Evolutionary conservation across 2,329 filamentous ascomycete species (phyloP), one percentile per base, ranked within the genome.

Genomic region (Hymenoscyphus fraxineus): DNA sequence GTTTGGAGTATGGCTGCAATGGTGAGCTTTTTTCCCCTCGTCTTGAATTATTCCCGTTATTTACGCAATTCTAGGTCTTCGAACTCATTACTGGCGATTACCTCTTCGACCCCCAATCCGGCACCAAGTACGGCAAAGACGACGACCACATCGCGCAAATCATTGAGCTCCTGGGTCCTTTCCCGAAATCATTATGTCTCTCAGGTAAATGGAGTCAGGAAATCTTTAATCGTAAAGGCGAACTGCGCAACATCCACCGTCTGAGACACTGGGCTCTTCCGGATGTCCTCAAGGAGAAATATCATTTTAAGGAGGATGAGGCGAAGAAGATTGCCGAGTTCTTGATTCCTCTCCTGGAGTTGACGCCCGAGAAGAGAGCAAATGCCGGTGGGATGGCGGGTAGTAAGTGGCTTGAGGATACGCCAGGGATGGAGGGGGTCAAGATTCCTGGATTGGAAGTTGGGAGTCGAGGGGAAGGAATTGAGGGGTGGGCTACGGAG

Each of bases 1-100:
- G 91, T 98, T 7, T 99, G 95, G 95, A 98, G 94, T 79, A 99
- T 99, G 95, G 93, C 95, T 65, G 91, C 91, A 71, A 99, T 99
- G 95, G 95, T 98, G 83, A 73, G 87, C 75, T 59, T 19, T 15
- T n/a, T n/a, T 44, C n/a, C 16, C n/a, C 19, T 12, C n/a, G n/a
- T 16, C 51, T 27, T 9, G 27, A 5, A 57, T 40, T 13, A 41
- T 40, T 16, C 40, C 41, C 16, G 55, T 63, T n/a, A 66, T 39
- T 31, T 40, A 16, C 35, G 38, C 58, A 31, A 60, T 15, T 51
- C 5, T 74, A 98, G 94, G 90, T 94, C 16, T 99, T 99, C 72
- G 95, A 99, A 77, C 82, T 99, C 56, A 98, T 99, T 70, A 99
- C 95, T 1, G 95, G 95, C 70, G 95, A 99, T 78, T 99, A 99